Conservation (phyloP, 352 stramenopile species). For the Phytophthora capsici region DNA sequence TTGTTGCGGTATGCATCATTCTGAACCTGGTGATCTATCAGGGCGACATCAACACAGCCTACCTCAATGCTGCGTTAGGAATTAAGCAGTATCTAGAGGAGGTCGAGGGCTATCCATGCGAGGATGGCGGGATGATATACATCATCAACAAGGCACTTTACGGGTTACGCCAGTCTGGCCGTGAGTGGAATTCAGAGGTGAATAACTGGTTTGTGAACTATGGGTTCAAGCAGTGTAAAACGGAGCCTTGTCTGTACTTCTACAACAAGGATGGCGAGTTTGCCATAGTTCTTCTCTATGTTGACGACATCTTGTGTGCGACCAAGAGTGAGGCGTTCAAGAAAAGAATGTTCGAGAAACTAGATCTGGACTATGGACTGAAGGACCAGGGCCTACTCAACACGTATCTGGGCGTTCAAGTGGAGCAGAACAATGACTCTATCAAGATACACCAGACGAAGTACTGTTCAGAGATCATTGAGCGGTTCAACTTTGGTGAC, state of each 20-base stretch:
- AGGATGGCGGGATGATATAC: neutral
- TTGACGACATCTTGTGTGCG: too few species aligned
- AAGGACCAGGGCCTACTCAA: too few species aligned
- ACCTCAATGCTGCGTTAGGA: neutral
- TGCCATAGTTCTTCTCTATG: too few species aligned
- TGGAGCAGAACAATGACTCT: too few species aligned
- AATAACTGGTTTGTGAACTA: neutral
- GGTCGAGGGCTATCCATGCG: slow-evolving; percentile 1
- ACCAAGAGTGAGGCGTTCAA: too few species aligned
- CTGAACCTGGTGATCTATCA: neutral
- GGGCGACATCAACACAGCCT: slow-evolving; percentile 6
- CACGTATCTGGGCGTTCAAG: too few species aligned
- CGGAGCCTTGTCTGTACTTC: too few species aligned
- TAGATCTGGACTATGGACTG: too few species aligned
- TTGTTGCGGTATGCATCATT: neutral
- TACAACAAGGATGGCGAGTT: too few species aligned
- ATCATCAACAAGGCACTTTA: slow-evolving; percentile 5
- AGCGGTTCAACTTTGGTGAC: neutral
- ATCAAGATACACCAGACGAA: too few species aligned
- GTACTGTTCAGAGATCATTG: neutral
- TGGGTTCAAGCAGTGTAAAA: neutral
- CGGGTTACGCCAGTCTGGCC: neutral
- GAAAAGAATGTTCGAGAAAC: too few species aligned
- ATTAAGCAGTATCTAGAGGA: slow-evolving; percentile 1
- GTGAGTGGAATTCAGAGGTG: slow-evolving; percentile 8